Evolutionary conservation across 345 rosid genomes (phyloP).

Genomic region (Anastatica hierochuntica): DNA sequence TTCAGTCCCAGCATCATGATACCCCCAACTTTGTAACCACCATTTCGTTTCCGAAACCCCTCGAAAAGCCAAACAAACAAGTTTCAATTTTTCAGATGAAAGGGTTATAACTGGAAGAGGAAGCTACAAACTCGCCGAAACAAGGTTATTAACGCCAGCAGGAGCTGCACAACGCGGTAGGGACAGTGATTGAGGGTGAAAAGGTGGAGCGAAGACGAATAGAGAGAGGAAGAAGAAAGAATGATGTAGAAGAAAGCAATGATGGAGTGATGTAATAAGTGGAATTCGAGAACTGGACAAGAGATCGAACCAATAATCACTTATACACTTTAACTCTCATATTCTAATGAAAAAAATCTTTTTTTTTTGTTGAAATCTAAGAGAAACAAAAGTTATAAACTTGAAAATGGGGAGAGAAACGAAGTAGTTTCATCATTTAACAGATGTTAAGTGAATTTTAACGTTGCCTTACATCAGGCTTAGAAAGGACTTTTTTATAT

Average conservation of each 20-base stretch:
- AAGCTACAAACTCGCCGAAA: slow-evolving; percentile 30
- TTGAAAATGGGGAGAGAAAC: too few species aligned
- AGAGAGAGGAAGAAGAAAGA: slow-evolving; percentile 16
- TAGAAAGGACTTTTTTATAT: too few species aligned
- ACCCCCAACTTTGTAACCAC: slow-evolving; percentile 69
- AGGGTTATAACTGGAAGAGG: neutral
- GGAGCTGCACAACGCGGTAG: slow-evolving; percentile 26
- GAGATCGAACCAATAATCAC: slow-evolving; percentile 26
- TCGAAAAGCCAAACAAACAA: neutral
- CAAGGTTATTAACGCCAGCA: slow-evolving; percentile 32
- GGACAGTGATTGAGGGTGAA: slow-evolving; percentile 4
- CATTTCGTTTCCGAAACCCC: slow-evolving; percentile 46
- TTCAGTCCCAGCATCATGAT: slow-evolving; percentile 66
- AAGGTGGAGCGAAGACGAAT: slow-evolving; percentile 18
- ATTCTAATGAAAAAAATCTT: slow-evolving; percentile 8
- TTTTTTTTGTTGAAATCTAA: neutral
- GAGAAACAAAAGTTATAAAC: slow-evolving; percentile 11
- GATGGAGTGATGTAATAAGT: slow-evolving; percentile 14
- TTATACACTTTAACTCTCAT: slow-evolving; percentile 17
- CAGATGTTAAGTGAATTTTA: too few species aligned
- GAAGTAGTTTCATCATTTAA: too few species aligned
- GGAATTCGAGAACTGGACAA: slow-evolving; percentile 25
- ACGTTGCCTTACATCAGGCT: too few species aligned
- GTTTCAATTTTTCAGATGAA: neutral
- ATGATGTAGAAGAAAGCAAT: neutral